These are phyloP conservation scores for Nicotiana benthamiana DNA, from an alignment of 257 asterid genomes.

Conservation along the genomic window DNA sequence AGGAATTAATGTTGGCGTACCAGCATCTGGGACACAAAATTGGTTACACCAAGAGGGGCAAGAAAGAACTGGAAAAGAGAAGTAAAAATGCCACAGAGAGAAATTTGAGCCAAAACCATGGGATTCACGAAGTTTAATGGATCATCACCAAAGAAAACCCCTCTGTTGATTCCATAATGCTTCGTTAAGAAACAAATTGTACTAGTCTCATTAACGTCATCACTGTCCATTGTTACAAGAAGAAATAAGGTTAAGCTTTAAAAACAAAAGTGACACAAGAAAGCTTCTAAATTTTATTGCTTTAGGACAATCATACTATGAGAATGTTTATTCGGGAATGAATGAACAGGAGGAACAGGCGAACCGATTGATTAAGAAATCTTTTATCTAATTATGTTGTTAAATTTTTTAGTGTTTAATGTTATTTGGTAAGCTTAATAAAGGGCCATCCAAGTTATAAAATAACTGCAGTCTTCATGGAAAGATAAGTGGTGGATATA, in stretches of 20 bases:
- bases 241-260: too few relatives aligned
- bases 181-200: background rate
- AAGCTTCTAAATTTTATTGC: background rate
- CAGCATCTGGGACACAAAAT: conserved; percentile 8
- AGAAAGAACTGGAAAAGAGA: background rate
- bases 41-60: conserved; percentile 10
- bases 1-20: background rate
- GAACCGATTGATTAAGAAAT: background rate
- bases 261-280: background rate
- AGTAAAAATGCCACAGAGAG: background rate
- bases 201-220: background rate
- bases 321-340: background rate
- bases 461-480: too few relatives aligned
- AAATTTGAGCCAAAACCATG: background rate
- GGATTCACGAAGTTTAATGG: background rate
- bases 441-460: too few relatives aligned
- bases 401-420: background rate
- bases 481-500: too few relatives aligned
- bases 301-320: background rate
- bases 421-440: background rate
- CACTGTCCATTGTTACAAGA: background rate
- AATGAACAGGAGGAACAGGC: background rate
- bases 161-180: background rate
- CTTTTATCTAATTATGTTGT: too few relatives aligned
- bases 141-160: background rate